These are phyloP conservation scores for Cutaneotrichosporon sp. DNA, from an alignment of 1,284 basidiomycete species.

Conservation along the genomic window DNA sequence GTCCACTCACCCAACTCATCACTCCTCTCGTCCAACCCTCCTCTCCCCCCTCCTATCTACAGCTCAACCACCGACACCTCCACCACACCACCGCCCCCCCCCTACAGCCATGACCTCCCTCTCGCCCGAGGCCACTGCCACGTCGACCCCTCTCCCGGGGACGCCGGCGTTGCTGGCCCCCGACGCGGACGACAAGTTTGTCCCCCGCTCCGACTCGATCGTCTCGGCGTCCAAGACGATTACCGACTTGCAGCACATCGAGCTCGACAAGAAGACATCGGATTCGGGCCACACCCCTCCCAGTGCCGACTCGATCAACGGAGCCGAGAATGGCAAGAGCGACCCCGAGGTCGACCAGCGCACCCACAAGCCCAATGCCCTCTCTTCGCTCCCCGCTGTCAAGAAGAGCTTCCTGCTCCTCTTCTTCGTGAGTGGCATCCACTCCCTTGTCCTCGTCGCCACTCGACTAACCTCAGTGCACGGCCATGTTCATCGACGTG, in stretches of 20 bases:
- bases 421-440: constrained; percentile 42
- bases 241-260: not conserved
- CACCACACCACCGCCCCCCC: not conserved
- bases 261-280: not conserved
- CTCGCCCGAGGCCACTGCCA: not conserved
- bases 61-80: not conserved
- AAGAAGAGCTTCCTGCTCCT: constrained; percentile 40
- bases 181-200: too few relatives aligned
- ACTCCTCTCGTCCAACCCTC: too few relatives aligned
- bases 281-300: not conserved
- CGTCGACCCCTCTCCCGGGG: not conserved
- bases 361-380: constrained; percentile 18
- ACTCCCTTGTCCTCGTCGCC: not conserved
- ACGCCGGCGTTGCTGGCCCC: not conserved
- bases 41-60: not conserved
- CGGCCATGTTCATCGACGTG: constrained; percentile 44
- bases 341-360: not conserved
- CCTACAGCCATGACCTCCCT: not conserved
- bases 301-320: not conserved
- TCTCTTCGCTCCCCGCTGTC: constrained; percentile 27
- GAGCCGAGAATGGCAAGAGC: not conserved
- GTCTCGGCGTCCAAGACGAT: not conserved
- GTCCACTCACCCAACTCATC: too few relatives aligned
- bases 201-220: not conserved
- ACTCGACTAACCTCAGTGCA: constrained; percentile 15